Evolutionary conservation across 176 grass and related monocot species (phyloP), one percentile per base, ranked within the genome.

Genomic region (Eremochloa ophiuroides): DNA sequence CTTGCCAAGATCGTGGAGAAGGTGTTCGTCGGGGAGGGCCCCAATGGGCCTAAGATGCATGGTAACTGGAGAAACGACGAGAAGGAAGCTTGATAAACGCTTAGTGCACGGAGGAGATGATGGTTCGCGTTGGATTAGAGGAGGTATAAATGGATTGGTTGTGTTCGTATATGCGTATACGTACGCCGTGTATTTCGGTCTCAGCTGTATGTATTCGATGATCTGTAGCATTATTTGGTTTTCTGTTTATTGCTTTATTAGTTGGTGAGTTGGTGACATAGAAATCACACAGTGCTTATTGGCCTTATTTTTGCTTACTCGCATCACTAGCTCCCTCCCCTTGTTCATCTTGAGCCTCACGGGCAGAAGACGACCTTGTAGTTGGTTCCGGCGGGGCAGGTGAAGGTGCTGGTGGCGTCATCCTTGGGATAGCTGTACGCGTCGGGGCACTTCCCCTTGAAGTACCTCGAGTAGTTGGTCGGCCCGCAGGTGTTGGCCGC

Each of bases 11-110:
- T 93, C 40, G 81, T 98, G 31, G 6, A 84, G 20, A 77, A 81
- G 12, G 47, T 98, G 28, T 37, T 95, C 20, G 93, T 91, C 34
- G 88, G 94, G 22, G 93, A 91, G 61, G 96, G 93, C 13, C 96
- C 96, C 4, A 91, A 86, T 10, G 96, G 96, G 74, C 96, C 96
- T 16, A 98, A 93, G 73, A 78, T 67, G 56, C 94, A 91, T 51
- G 84, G 71, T 16, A 91, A 56, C 61, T 98, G 96, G 96, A 85
- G 63, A 7, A 76, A 83, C 25, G 93, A 98, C 58, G 93, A 98
- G 82, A 73, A 25, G 66, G 82, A 89, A 18, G 23, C 65, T 1
- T 30, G 39, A 73, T 34, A 9, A 9, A 56, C 0, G 8, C 2
- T 23, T n/a, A n/a, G n/a, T n/a, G n/a, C n/a, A n/a, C n/a, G n/a